phyloP scores from a whole-genome alignment of 2,329 filamentous ascomycete species.

The Sarocladium oryzae region DNA sequence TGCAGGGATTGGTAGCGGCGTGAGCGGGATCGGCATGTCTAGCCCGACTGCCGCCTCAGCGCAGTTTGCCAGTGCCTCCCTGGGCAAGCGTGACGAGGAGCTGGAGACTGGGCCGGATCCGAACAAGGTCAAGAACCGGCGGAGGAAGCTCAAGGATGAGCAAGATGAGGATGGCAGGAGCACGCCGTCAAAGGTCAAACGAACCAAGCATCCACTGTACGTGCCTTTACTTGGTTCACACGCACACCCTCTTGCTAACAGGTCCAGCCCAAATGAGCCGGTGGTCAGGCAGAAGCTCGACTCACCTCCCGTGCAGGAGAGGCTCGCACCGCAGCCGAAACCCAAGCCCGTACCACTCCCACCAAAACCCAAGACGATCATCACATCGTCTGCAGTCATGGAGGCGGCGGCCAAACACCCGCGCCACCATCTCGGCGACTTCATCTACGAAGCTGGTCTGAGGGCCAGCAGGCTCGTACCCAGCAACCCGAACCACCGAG shows the following conservation, averaged over 20 bases:
- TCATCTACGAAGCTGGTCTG: conserved; percentile 69
- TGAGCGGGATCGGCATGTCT: conserved; percentile 42
- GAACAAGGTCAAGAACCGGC: conserved; percentile 45
- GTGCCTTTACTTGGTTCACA: not conserved
- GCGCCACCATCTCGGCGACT: conserved; percentile 76
- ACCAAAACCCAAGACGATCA: conserved; percentile 56
- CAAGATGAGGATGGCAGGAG: conserved; percentile 64
- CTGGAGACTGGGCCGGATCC: conserved; percentile 38
- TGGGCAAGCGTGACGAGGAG: conserved; percentile 47
- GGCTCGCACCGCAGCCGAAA: conserved; percentile 18
- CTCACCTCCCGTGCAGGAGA: conserved; percentile 14
- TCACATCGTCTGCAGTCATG: conserved; percentile 65
- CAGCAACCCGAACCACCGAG: conserved; percentile 31
- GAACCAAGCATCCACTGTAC: conserved; percentile 43
- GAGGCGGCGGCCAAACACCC: conserved; percentile 64
- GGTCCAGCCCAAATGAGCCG: conserved; percentile 9
- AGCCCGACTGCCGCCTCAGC: conserved; percentile 40
- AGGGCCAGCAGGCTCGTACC: conserved; percentile 42
- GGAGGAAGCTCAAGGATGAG: conserved; percentile 72
- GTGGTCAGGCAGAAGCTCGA: conserved; percentile 16
- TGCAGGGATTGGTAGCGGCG: conserved; percentile 70
- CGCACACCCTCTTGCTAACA: conserved; percentile 15
- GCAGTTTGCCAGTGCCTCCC: conserved; percentile 39
- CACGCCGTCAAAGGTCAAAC: conserved; percentile 47
- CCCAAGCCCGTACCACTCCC: conserved; percentile 32